Conservation (phyloP, 371 early-diverging fungal species). For the Actinomortierella wolfii region DNA sequence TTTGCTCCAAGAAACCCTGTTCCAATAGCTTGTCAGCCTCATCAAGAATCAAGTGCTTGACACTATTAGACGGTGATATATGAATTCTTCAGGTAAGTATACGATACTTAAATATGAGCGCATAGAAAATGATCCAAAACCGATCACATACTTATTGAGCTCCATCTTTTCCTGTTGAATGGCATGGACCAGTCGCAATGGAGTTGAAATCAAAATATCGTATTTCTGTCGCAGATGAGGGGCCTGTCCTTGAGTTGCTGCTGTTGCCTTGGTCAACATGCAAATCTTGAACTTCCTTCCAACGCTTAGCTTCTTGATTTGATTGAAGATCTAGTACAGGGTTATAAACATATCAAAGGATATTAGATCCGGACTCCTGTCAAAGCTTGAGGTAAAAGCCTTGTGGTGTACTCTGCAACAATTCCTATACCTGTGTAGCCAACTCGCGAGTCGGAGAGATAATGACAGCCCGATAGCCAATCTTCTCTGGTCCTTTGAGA, state of each 20-base stretch:
- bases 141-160: conserved; percentile 59
- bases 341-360: not conserved
- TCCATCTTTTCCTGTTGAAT: conserved; percentile 81
- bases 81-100: not conserved
- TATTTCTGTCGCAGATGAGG: conserved; percentile 72
- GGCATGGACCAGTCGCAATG: conserved; percentile 87
- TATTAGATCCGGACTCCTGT: not conserved
- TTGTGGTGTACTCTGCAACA: no score
- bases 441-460: conserved; percentile 98
- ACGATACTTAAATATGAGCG: not conserved
- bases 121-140: not conserved
- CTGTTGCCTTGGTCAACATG: conserved; percentile 79
- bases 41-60: conserved; percentile 83
- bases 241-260: conserved; percentile 67
- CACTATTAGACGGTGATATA: conserved; percentile 36
- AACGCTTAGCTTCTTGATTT: conserved; percentile 69
- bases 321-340: conserved; percentile 69
- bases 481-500: conserved; percentile 73
- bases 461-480: conserved; percentile 86
- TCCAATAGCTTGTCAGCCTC: conserved; percentile 95
- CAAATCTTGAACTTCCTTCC: conserved; percentile 78
- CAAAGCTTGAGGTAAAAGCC: no score
- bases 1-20: conserved; percentile 89
- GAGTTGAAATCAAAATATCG: conserved; percentile 93
- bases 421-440: conserved; percentile 78